These are phyloP conservation scores for Tuber brumale DNA, from an alignment of 495 filamentous ascomycete genomes.

Conservation along the genomic window DNA sequence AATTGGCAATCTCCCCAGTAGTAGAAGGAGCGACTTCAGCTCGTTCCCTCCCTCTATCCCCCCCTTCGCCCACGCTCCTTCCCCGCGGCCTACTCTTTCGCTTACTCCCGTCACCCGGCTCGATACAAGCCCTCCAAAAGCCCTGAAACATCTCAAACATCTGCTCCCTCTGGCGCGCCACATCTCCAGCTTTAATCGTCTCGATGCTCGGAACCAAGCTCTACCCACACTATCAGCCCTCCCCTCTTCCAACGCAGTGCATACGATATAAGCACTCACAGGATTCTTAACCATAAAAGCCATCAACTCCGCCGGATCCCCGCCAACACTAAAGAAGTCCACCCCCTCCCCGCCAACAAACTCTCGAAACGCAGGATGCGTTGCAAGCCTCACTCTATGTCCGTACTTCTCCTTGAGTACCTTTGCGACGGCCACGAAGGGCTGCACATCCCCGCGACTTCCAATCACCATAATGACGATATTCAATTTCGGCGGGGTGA, in stretches of 20 bases:
- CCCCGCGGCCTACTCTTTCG: constrained; percentile 24
- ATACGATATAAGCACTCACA: constrained; percentile 8
- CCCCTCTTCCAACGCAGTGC: background rate
- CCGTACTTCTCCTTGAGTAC: constrained; percentile 61
- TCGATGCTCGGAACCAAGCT: constrained; percentile 61
- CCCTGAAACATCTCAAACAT: constrained; percentile 60
- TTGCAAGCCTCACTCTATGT: constrained; percentile 63
- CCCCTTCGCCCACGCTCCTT: constrained; percentile 12
- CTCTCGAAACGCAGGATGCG: constrained; percentile 60
- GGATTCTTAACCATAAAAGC: constrained; percentile 79
- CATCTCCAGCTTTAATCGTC: constrained; percentile 59
- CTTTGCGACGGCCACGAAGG: constrained; percentile 65
- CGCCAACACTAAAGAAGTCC: constrained; percentile 67
- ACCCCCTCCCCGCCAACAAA: constrained; percentile 49
- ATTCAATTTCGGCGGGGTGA: constrained; percentile 53
- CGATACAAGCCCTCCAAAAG: constrained; percentile 57
- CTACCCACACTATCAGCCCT: constrained; percentile 21
- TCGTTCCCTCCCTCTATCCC: background rate
- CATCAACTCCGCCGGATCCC: constrained; percentile 68
- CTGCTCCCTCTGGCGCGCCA: constrained; percentile 52
- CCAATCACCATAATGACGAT: constrained; percentile 77
- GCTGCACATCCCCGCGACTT: constrained; percentile 68
- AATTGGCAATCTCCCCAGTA: background rate
- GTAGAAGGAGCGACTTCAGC: background rate
- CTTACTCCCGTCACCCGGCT: constrained; percentile 46